Percentiles rank a stretch among this genome's conserved stretches.
phyloP scores from a whole-genome alignment of 73 alveolate genomes.

The Durusdinium trenchii region DNA sequence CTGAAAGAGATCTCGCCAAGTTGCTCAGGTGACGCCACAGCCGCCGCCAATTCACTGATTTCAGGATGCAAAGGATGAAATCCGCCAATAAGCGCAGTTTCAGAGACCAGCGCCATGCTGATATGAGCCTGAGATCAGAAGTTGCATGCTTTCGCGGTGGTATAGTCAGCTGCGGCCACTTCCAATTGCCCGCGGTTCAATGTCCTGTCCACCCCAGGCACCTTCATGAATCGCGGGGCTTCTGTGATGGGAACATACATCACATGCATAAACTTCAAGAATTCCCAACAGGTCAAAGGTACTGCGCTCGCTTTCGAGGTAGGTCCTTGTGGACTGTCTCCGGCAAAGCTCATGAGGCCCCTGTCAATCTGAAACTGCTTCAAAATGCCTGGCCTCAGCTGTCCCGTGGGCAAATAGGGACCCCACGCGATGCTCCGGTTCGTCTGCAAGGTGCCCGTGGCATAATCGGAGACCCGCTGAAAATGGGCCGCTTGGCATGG shows the following conservation, averaged over 20 bases:
- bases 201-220: slow-evolving; percentile 78
- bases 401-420: slow-evolving; percentile 43
- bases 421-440: slow-evolving; percentile 50
- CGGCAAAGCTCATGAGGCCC: slow-evolving; percentile 41
- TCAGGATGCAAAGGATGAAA: slow-evolving; percentile 70
- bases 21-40: slow-evolving; percentile 57
- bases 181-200: slow-evolving; percentile 81
- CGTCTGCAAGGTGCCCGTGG: slow-evolving; percentile 64
- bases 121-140: slow-evolving; percentile 85
- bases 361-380: slow-evolving; percentile 6
- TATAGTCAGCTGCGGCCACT: slow-evolving; percentile 73
- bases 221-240: slow-evolving; percentile 67
- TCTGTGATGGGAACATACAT: slow-evolving; percentile 49
- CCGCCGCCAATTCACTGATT: slow-evolving; percentile 52
- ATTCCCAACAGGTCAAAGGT: slow-evolving; percentile 80
- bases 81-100: slow-evolving; percentile 76
- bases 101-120: slow-evolving; percentile 60
- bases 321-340: slow-evolving; percentile 56
- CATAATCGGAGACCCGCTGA: slow-evolving; percentile 35
- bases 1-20: background rate
- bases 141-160: slow-evolving; percentile 78
- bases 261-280: slow-evolving; percentile 60
- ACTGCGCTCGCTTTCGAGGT: slow-evolving; percentile 79
- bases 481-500: slow-evolving; percentile 48
- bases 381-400: background rate